Evolutionary conservation across 495 filamentous ascomycete species (phyloP).

Genomic region (Thermothielavioides terrestris): DNA sequence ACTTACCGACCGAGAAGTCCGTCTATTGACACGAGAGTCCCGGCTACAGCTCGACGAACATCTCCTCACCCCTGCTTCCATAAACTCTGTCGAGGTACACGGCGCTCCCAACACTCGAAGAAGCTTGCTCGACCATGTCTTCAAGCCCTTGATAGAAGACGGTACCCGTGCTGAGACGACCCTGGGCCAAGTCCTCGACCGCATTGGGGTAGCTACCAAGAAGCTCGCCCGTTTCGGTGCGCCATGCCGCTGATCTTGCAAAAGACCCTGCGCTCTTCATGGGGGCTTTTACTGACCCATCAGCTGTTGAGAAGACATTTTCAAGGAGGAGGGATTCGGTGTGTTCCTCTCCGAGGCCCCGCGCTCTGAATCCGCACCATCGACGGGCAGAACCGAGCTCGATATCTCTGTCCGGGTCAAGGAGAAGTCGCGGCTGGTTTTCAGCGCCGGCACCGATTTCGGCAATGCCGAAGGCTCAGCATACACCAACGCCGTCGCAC

Average conservation of each 20-base stretch:
- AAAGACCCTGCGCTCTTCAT: not conserved
- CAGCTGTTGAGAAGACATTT: slow-evolving; percentile 57
- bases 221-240: slow-evolving; percentile 77
- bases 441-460: slow-evolving; percentile 88
- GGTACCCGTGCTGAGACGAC: slow-evolving; percentile 61
- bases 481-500: slow-evolving; percentile 70
- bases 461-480: slow-evolving; percentile 88
- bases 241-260: slow-evolving; percentile 5
- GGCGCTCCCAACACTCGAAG: slow-evolving; percentile 68
- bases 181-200: slow-evolving; percentile 62
- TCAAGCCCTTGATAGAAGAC: slow-evolving; percentile 65
- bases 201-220: slow-evolving; percentile 55
- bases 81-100: slow-evolving; percentile 73
- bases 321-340: slow-evolving; percentile 71
- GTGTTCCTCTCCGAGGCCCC: slow-evolving; percentile 66
- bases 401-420: slow-evolving; percentile 65
- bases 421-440: slow-evolving; percentile 68
- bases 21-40: slow-evolving; percentile 1
- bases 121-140: slow-evolving; percentile 67
- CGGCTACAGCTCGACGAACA: slow-evolving; percentile 57
- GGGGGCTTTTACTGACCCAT: not conserved
- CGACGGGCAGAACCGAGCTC: slow-evolving; percentile 60
- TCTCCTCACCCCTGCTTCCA: slow-evolving; percentile 59
- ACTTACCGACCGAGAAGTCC: not conserved
- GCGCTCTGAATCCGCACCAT: slow-evolving; percentile 35